Evolutionary conservation across 768 basidiomycete genomes (phyloP), one percentile per base, ranked within the genome.

Genomic region (Vishniacozyma victoriae): DNA sequence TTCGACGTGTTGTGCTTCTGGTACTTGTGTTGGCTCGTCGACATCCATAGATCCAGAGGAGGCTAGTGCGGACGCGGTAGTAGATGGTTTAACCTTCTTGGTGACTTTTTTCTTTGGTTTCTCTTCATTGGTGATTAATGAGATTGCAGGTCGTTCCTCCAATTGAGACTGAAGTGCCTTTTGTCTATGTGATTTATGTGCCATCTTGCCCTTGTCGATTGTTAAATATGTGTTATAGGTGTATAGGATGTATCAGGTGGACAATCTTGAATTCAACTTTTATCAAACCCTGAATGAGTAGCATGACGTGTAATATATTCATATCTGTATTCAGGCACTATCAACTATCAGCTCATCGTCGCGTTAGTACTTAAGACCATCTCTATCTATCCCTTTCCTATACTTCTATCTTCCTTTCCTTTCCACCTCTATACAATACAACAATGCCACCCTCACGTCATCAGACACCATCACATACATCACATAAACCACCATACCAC

Each of bases 111-210:
- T 49, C 24, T 59, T 60, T 3, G 57, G 49, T 41, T 60, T 58
- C 6, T 53, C 45, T 35, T 44, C 39, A 19, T 58, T 48, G 13
- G 50, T 33, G 27, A 67, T 62, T 24, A 69, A 50, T 3, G 70
- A 62, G 43, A 67, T 54, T 13, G 60, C 61, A 1, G 68, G 64
- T 44, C 59, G 61, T 22, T 58, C 55, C 35, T 72, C 68, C n/a
- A 72, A 51, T 45, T 67, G 68, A 25, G 70, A 55, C 43, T 64
- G 60, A 11, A 72, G 64, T 3, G 66, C 70, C 55, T 72, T 72
- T 44, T 67, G 60, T 26, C 70, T 46, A 38, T 72, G 70, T 1
- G 70, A 72, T 63, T 70, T 70, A 48, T 63, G 63, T 1, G 67
- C 68, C 69, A 70, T 70, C 11, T 15, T 56, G 44, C 9, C 3